Base-by-base conservation (phyloP, 495 filamentous ascomycete genomes). In the Neohortaea acidophila region DNA sequence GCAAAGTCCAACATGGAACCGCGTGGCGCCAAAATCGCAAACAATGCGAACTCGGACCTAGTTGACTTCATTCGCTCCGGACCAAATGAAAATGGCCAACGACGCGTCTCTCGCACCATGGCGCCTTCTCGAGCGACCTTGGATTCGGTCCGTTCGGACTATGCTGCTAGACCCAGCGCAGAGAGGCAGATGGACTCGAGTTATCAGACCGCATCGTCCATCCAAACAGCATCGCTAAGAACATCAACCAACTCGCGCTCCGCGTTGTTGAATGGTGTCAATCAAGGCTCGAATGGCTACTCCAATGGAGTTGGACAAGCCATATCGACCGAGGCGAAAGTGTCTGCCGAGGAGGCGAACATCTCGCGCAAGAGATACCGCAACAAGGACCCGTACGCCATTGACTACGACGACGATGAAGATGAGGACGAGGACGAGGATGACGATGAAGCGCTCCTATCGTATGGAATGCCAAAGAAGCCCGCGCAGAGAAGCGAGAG, bases 41-140 rank as follows among this genome's bases (percentile, higher is more conserved):
- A 66, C 28, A 73, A 75, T 32, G 70, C 74, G 48, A 92, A 74
- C 32, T 77, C 78, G 2, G 89, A 93, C 43, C 60, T 97, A 26
- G 91, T 94, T 36, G 84, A 96, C 51, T 96, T 96, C 60, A 86
- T 97, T 37, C 75, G 85, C 33, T 75, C 81, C 56, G 81, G 87
- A 1, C 77, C 87, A 6, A 72, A 75, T 0, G 63, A 58, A 36
- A 62, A 65, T 21, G 63, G 64, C 20, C 53, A 65, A 37, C 81
- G 70, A 33, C 72, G 81, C 21, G 85, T 86, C 47, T 78, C 84
- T 21, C 81, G 78, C n/a, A 68, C 70, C 11, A 80, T 91, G 21
- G 84, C 84, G 11, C 83, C 86, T 12, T 86, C 92, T 62, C 69
- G 83, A 21, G 75, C 69, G 38, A 84, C 84, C 0, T 77, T 83